phyloP scores from a whole-genome alignment of 2,329 filamentous ascomycete genomes.

The Aspergillus pseudonomiae region DNA sequence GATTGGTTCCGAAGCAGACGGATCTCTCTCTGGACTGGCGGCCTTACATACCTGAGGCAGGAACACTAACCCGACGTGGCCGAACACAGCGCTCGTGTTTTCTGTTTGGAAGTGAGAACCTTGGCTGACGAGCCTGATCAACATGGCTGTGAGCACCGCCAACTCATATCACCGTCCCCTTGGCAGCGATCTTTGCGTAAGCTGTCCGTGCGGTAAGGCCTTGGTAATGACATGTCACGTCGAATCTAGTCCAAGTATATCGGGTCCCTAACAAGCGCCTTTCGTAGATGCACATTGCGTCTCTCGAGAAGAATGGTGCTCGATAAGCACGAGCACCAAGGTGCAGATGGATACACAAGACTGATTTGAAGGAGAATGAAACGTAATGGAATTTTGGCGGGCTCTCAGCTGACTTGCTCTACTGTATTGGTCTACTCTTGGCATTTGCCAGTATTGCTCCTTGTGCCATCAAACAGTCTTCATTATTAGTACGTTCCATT shows the following conservation, averaged over 20 bases:
- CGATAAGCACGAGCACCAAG: too few species aligned
- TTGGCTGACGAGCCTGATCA: not conserved
- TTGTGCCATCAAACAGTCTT: not conserved
- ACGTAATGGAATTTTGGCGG: not conserved
- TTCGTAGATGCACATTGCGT: too few species aligned
- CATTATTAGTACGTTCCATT: not conserved
- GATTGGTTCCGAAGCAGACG: not conserved
- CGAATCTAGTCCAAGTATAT: not conserved
- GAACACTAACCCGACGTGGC: not conserved
- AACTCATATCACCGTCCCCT: not conserved
- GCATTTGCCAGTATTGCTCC: not conserved
- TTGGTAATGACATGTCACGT: not conserved
- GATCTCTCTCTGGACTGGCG: not conserved
- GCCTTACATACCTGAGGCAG: not conserved
- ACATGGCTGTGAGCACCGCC: not conserved
- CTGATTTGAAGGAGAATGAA: not conserved
- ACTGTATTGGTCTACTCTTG: not conserved
- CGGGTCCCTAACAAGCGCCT: too few species aligned
- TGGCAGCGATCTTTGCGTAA: too few species aligned
- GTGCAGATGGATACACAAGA: not conserved
- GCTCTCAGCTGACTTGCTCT: not conserved
- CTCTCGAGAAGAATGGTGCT: too few species aligned
- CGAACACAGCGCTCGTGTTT: not conserved
- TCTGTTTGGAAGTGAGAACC: not conserved
- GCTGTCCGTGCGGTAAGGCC: not conserved